Evolutionary conservation across 495 filamentous ascomycete genomes (phyloP).

Genomic region (Bathelium albidoporum): DNA sequence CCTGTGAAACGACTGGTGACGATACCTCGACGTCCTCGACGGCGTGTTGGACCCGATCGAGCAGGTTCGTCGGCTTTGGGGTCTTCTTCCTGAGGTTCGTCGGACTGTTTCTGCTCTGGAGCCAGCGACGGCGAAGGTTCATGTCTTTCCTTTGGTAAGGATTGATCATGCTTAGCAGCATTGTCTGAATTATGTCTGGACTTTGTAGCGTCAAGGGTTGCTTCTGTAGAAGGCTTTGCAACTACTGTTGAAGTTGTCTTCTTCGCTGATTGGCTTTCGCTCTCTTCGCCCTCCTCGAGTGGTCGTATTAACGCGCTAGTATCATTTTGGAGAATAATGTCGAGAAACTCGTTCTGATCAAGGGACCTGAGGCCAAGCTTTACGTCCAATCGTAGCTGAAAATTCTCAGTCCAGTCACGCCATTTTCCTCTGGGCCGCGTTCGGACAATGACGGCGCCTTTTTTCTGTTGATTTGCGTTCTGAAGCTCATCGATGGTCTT

Average conservation of each 20-base stretch:
- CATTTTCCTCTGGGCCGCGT: constrained; percentile 50
- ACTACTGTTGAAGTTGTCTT: not conserved
- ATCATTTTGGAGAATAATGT: constrained; percentile 74
- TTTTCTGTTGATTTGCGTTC: constrained; percentile 41
- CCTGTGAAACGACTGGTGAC: constrained; percentile 59
- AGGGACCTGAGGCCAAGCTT: constrained; percentile 70
- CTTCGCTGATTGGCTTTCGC: not conserved
- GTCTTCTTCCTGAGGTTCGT: not conserved
- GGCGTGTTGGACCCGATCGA: constrained; percentile 25
- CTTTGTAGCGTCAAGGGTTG: not conserved
- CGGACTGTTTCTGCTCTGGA: not conserved
- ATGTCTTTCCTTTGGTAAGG: not conserved
- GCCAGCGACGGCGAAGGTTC: not conserved
- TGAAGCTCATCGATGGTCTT: constrained; percentile 56
- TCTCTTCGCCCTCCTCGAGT: constrained; percentile 29
- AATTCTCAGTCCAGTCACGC: constrained; percentile 58
- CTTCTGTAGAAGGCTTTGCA: constrained; percentile 9
- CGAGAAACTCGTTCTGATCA: constrained; percentile 85
- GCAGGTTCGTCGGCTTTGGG: not conserved
- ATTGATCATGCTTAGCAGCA: not conserved
- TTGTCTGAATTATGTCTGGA: not conserved
- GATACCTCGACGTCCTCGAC: constrained; percentile 32
- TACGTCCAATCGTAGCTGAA: constrained; percentile 55
- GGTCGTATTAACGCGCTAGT: constrained; percentile 55
- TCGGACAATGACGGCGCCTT: constrained; percentile 64